Evolutionary conservation across 371 early-diverging fungal species (phyloP).

Genomic region (Mortierella sp.): DNA sequence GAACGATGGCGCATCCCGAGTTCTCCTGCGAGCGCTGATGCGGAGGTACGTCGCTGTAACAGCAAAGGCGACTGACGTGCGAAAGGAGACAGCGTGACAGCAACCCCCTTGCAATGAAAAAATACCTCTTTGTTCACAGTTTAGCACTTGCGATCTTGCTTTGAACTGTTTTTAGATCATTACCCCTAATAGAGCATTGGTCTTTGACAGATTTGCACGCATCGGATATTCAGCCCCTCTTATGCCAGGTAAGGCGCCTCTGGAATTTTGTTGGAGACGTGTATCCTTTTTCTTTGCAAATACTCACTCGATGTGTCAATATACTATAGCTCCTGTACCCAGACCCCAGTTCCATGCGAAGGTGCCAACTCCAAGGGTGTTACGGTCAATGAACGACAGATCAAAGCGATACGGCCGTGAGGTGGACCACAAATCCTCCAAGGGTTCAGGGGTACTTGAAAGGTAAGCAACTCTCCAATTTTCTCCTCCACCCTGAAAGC

Average conservation of each 20-base stretch:
- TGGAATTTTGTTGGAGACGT: not conserved
- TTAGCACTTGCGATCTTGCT: not conserved
- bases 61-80: not conserved
- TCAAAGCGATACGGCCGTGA: slow-evolving; percentile 43
- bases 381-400: slow-evolving; percentile 24
- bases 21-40: slow-evolving; percentile 1
- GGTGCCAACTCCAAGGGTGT: slow-evolving; percentile 23
- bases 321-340: not conserved
- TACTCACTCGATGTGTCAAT: not conserved
- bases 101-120: not conserved
- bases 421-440: not conserved
- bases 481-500: not conserved
- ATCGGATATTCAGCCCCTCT: not conserved
- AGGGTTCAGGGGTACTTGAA: slow-evolving; percentile 1
- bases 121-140: not conserved
- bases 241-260: not conserved
- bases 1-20: slow-evolving; percentile 18
- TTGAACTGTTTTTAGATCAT: slow-evolving; percentile 9
- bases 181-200: slow-evolving; percentile 4
- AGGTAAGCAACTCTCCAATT: not conserved
- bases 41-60: slow-evolving; percentile 4
- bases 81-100: not conserved
- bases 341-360: slow-evolving; percentile 34
- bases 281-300: not conserved
- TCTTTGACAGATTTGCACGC: slow-evolving; percentile 2